Base-by-base conservation (phyloP, 257 asterid genomes). In the Solanum sitiens region DNA sequence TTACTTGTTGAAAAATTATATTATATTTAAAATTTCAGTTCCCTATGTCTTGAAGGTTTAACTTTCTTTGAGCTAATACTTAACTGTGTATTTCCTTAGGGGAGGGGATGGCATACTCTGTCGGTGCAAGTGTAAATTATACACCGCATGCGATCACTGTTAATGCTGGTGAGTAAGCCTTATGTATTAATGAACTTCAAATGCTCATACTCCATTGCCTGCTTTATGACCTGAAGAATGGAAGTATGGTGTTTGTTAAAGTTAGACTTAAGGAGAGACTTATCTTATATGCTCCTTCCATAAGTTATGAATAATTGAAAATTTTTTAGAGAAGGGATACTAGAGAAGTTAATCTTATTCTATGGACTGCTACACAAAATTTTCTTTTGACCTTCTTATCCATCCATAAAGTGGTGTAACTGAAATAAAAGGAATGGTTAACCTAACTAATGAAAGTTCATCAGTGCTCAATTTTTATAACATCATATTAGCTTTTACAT, bases 81-180 rank as follows among this genome's bases (percentile, higher is more conserved):
- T 13, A 42, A 84, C 85, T 85, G 74, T 71, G 32, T 59, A 33
- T 71, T 88, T 40, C 87, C 91, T 88, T 37, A 92, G 98, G 95
- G 75, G 92, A 91, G 47, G 87, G 86, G 83, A 86, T 84, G 87
- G 76, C 93, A 45, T 87, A 75, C 87, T 91, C 96, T 18, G 92
- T 42, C 37, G 94, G 98, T 85, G 98, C 37, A 35, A 3, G 37
- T 35, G 37, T 93, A 90, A 92, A 92, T 89, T 93, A 95, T 89
- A 91, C 93, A 7, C 97, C 97, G 4, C 98, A 96, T 40, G 94
- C 93, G 91, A 89, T 96, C 85, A 92, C 96, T 83, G 95, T 95
- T 50, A 94, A 93, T 91, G 56, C 94, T 8, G 98, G 98, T 83
- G 98, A 94, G 98, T 95, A 92, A 35, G 59, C 90, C 77, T 44